Percentiles rank a stretch among this genome's conserved stretches.
phyloP scores from a whole-genome alignment of 345 rosid genomes.

The Populus alba region DNA sequence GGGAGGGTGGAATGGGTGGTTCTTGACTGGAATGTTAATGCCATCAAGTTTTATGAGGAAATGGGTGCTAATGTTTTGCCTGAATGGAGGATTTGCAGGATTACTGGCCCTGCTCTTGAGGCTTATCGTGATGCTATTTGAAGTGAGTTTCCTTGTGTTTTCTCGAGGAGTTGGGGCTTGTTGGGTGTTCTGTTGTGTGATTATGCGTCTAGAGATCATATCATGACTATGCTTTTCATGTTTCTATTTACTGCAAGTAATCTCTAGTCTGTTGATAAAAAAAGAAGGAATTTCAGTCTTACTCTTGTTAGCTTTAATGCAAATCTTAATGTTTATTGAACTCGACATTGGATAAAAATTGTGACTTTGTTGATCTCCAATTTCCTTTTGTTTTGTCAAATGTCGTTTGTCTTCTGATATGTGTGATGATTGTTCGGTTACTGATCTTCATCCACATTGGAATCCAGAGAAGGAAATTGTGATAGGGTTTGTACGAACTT shows the following conservation, averaged over 20 bases:
- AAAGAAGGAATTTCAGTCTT: neutral
- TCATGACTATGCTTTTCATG: neutral
- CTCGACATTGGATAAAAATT: neutral
- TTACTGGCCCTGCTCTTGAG: constrained; percentile 68
- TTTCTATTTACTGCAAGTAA: neutral
- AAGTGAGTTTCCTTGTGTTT: neutral
- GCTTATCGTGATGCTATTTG: constrained; percentile 46
- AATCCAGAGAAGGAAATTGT: neutral
- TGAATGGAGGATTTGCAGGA: constrained; percentile 82
- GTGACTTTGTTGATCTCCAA: too few relatives aligned
- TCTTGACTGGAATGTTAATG: constrained; percentile 83
- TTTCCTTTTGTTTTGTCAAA: too few relatives aligned
- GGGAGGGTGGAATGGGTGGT: constrained; percentile 90
- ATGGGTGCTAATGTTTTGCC: constrained; percentile 76
- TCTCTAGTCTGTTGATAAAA: neutral
- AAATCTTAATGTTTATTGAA: neutral
- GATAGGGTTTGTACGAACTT: neutral
- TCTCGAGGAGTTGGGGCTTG: neutral
- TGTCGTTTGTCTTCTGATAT: neutral
- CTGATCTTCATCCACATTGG: neutral
- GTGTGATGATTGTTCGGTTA: neutral
- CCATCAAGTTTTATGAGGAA: constrained; percentile 71
- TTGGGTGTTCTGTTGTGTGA: neutral
- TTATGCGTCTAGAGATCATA: neutral
- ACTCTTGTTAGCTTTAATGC: neutral